These are phyloP conservation scores for Penicillium expansum DNA, from an alignment of 2,329 filamentous ascomycete species.

Conservation along the genomic window DNA sequence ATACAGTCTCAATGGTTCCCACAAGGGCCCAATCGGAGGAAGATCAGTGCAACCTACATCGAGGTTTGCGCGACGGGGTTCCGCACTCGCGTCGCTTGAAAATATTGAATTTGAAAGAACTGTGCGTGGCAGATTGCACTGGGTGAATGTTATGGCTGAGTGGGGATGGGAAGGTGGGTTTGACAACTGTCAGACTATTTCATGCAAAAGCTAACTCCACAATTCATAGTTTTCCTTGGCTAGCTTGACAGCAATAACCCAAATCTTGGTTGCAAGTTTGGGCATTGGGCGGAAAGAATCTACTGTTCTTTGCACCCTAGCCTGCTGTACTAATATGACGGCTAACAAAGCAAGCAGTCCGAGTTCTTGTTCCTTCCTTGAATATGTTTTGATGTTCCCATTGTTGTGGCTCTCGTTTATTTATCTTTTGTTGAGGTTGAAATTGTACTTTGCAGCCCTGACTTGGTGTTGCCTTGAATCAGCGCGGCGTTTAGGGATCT, in stretches of 20 bases:
- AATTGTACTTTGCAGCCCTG: neutral
- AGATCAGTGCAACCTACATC: constrained; percentile 9
- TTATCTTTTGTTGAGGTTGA: neutral
- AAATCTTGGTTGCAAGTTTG: neutral
- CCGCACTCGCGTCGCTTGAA: constrained; percentile 35
- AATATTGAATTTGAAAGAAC: constrained; percentile 59
- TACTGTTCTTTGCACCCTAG: neutral
- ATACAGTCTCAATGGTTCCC: constrained; percentile 26
- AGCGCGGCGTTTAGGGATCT: constrained; percentile 1
- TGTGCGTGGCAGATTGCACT: constrained; percentile 65
- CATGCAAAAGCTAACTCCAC: neutral
- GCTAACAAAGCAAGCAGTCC: constrained; percentile 5
- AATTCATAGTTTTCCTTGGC: constrained; percentile 18
- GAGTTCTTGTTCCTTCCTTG: neutral
- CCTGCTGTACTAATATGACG: constrained; percentile 6
- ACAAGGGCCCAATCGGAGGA: constrained; percentile 20
- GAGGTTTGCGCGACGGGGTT: constrained; percentile 24
- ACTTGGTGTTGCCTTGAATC: neutral
- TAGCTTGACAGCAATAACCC: neutral
- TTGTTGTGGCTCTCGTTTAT: neutral
- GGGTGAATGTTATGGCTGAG: constrained; percentile 69
- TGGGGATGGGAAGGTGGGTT: constrained; percentile 68
- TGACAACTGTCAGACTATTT: too few relatives aligned
- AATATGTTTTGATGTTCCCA: neutral
- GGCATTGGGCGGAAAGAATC: neutral